Evolutionary conservation across 371 early-diverging fungal species (phyloP), one percentile per base, ranked within the genome.

Genomic region (Fennellomyces sp.): DNA sequence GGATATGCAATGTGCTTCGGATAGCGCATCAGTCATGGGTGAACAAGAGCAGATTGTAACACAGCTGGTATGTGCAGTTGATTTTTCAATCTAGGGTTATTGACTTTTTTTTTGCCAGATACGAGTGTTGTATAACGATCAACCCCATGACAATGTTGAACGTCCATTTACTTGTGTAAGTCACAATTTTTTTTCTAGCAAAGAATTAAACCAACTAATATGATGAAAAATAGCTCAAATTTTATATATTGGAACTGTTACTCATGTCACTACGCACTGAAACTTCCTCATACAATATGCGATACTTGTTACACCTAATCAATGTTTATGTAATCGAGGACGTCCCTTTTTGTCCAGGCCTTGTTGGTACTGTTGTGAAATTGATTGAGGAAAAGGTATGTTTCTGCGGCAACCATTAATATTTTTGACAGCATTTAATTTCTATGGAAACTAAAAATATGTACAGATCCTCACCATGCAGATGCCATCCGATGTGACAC

Each of bases 321-420:
- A 80, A 85, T 41, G 87, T 87, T n/a, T 92, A 89, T 64, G 88
- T 86, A 0, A 78, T 84, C 31, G 91, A 93, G 60, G 92, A 93
- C 70, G 89, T 86, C 5, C 81, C 85, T 0, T 89, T 88, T 47
- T 88, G 90, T 55, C 90, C 90, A 7, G 88, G 90, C 2, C 67
- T 90, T 15, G 87, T 88, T 19, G 85, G 85, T 12, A 80, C 88
- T 0, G 88, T 91, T 5, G 85, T 91, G 27, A 85, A 86, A 51
- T 67, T 82, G 4, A 89, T 92, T 30, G 89, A 88, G 65, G 92
- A 91, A 45, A 92, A 88, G 88, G 87, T 90, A 70, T 23, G n/a
- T n/a, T n/a, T n/a, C n/a, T n/a, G n/a, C n/a, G n/a, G n/a, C n/a
- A n/a, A n/a, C n/a, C n/a, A n/a, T n/a, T n/a, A n/a, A n/a, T n/a